These are phyloP conservation scores for Picochlorum sp. DNA, from an alignment of 139 green algal species.

Conservation along the genomic window DNA sequence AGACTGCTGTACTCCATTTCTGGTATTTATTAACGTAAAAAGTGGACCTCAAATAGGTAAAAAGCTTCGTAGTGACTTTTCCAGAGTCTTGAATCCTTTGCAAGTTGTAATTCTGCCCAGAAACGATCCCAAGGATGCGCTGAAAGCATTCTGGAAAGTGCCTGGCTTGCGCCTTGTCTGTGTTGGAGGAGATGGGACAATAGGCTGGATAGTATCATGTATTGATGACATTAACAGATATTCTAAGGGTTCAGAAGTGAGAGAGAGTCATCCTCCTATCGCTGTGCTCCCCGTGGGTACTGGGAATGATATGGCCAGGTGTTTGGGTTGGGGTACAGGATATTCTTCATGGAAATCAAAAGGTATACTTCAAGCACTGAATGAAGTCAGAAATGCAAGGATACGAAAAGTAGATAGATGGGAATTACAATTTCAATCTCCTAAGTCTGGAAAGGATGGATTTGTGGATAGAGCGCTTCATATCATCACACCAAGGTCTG, in stretches of 20 bases:
- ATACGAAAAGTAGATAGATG: constrained; percentile 57
- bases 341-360: constrained; percentile 14
- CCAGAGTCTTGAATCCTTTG: constrained; percentile 68
- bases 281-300: constrained; percentile 72
- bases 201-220: constrained; percentile 54
- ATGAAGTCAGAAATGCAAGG: constrained; percentile 42
- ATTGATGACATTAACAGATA: constrained; percentile 24
- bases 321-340: constrained; percentile 66
- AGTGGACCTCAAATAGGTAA: constrained; percentile 56
- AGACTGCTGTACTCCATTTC: constrained; percentile 19
- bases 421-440: constrained; percentile 7
- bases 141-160: constrained; percentile 51
- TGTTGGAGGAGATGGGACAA: constrained; percentile 71
- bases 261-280: constrained; percentile 47
- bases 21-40: constrained; percentile 68
- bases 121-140: constrained; percentile 45
- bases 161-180: constrained; percentile 53
- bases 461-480: background rate
- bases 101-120: constrained; percentile 60
- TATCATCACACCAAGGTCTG: background rate
- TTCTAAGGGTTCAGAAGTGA: background rate
- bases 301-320: constrained; percentile 78
- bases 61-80: constrained; percentile 41
- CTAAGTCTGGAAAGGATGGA: background rate
- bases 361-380: constrained; percentile 30